Evolutionary conservation across 495 filamentous ascomycete species (phyloP).

Genomic region (Astrocystis sublimbata): DNA sequence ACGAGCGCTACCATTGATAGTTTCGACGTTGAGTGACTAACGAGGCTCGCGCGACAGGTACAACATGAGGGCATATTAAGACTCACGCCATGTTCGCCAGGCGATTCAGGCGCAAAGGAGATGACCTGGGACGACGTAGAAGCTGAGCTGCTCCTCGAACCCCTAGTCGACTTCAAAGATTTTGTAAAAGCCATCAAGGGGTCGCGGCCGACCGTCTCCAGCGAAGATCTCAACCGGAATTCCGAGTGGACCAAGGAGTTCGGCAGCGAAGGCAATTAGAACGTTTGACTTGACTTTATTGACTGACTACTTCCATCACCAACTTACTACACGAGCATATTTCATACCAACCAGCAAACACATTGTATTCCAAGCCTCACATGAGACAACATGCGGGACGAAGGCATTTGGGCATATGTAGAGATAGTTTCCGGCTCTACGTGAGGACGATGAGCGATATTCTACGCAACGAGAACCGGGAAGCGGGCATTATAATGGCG

Average conservation of each 20-base stretch:
- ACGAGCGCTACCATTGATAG: neutral
- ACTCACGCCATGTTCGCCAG: constrained; percentile 91
- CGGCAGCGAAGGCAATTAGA: constrained; percentile 79
- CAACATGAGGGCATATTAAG: constrained; percentile 69
- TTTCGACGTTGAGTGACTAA: constrained; percentile 2
- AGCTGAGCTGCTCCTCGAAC: constrained; percentile 80
- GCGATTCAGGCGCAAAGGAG: constrained; percentile 79
- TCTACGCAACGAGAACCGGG: neutral
- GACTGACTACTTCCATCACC: neutral
- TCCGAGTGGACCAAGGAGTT: constrained; percentile 96
- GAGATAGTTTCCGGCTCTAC: neutral
- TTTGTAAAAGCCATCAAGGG: constrained; percentile 91
- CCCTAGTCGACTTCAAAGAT: constrained; percentile 82
- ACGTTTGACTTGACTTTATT: no score
- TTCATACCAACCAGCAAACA: no score
- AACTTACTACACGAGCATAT: constrained; percentile 4
- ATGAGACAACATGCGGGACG: neutral
- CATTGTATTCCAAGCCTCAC: neutral
- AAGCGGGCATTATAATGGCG: constrained; percentile 31
- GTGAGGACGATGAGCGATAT: neutral
- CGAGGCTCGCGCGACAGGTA: constrained; percentile 51
- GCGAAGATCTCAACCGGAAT: constrained; percentile 78
- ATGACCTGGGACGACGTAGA: constrained; percentile 92
- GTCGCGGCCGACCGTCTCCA: constrained; percentile 84
- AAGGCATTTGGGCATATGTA: neutral